Base-by-base conservation (phyloP, 164 flowering plant species). In the Houttuynia cordata region DNA sequence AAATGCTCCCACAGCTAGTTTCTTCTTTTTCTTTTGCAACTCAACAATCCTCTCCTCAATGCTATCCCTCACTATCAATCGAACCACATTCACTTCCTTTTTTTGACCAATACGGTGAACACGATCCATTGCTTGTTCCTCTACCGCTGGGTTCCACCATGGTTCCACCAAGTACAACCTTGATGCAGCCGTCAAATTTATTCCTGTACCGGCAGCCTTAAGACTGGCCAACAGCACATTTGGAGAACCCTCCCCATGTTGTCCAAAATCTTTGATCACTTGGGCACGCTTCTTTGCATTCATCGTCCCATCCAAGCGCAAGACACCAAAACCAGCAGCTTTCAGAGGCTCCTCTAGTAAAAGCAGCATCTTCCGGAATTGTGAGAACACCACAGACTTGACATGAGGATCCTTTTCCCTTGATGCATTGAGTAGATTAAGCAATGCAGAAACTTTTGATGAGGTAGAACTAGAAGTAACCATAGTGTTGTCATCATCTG, bases 71-170 rank as follows among this genome's bases (percentile, higher is more conserved):
- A 77, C 86, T 42, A 93, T 80, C 70, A 93, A 53, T 70, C 89
- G 86, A 62, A 90, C 83, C 57, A 93, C 74, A 67, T 75, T 79
- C 45, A 93, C 99, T 34, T 90, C 77, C 51, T 85, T 75, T 63
- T 66, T 82, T 72, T 90, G 99, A 42, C 99, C 97, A 51, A 93
- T 88, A 15, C 95, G 75, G 65, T 90, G 96, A 30, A 93, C 89
- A 13, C 99, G 73, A 67, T 90, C 97, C 88, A 90, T 90, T 12
- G 96, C 99, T 74, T 88, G 97, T 56, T 93, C 94, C 71, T 93
- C 97, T n/a, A 85, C 83, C 7, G 87, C 96, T 7, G 96, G 96
- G 66, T 93, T 90, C 97, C 94, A 87, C 96, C 97, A 90, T 34
- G 97, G 96, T 73, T 90, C 99, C 64, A 93, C 42, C 72, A 93